Evolutionary conservation across 2,329 filamentous ascomycete species (phyloP).

Genomic region (Teratosphaeria pseudoeucalypti): DNA sequence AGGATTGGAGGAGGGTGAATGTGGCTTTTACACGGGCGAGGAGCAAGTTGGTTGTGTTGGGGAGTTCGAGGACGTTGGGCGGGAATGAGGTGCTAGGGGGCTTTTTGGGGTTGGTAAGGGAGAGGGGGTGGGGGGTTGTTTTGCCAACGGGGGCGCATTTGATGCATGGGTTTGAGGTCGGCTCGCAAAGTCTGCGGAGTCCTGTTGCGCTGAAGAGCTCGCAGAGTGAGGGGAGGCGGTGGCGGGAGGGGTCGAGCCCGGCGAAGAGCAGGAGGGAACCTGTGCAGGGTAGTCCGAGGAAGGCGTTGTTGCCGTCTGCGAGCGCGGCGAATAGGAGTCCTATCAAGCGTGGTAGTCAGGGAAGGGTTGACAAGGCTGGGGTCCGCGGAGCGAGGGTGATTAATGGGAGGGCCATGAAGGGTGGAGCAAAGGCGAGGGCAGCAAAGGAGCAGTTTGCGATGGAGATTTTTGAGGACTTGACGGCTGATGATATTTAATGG

Average conservation of each 20-base stretch:
- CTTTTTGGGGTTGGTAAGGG: constrained; percentile 69
- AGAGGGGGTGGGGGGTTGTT: constrained; percentile 69
- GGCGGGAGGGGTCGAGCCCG: not conserved
- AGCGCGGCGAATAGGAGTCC: constrained; percentile 7
- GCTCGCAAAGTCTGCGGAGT: constrained; percentile 12
- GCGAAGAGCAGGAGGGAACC: not conserved
- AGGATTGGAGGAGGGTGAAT: constrained; percentile 88
- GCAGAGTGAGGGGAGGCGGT: constrained; percentile 4
- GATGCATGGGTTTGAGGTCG: constrained; percentile 16
- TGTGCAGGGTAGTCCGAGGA: not conserved
- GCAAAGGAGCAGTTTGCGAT: constrained; percentile 16
- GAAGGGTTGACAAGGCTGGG: constrained; percentile 1
- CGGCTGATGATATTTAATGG: constrained; percentile 11
- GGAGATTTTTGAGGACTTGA: constrained; percentile 22
- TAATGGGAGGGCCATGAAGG: constrained; percentile 8
- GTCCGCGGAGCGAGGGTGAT: constrained; percentile 1
- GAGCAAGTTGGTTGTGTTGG: constrained; percentile 81
- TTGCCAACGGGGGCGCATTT: constrained; percentile 31
- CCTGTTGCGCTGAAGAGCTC: constrained; percentile 2
- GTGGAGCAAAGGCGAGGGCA: constrained; percentile 1
- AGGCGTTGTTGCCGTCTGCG: constrained; percentile 3
- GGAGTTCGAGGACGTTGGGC: constrained; percentile 66
- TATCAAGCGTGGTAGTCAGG: constrained; percentile 4
- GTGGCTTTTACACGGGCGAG: constrained; percentile 90
- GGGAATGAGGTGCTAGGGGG: constrained; percentile 62